phyloP scores from a whole-genome alignment of 2,329 filamentous ascomycete species.

The Ophiocordyceps unilateralis region DNA sequence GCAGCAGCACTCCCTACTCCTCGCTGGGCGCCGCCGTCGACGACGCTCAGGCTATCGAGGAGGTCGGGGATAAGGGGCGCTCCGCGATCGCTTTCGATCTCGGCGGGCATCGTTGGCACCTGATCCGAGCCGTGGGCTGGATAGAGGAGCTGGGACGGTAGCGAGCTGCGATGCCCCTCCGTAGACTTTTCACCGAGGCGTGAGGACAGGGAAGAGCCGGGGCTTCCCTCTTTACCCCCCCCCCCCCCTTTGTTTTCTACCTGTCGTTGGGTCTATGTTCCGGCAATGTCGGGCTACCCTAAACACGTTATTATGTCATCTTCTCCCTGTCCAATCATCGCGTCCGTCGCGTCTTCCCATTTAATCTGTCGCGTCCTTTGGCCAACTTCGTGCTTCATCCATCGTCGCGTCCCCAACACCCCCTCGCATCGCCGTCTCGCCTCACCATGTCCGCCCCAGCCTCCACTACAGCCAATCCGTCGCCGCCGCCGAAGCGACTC shows the following conservation, averaged over 20 bases:
- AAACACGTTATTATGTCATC: too few relatives aligned
- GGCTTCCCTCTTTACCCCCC: too few relatives aligned
- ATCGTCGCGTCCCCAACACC: too few relatives aligned
- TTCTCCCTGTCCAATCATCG: not conserved
- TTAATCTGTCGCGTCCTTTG: not conserved
- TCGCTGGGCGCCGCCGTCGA: not conserved
- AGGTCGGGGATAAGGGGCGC: not conserved
- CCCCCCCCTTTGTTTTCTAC: too few relatives aligned
- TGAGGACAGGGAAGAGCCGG: too few relatives aligned
- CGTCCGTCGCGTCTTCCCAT: not conserved
- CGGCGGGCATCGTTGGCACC: not conserved
- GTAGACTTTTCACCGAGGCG: too few relatives aligned
- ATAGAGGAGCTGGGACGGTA: not conserved
- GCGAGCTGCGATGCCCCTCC: too few relatives aligned
- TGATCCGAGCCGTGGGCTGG: not conserved
- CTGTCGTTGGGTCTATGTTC: too few relatives aligned
- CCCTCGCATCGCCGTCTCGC: too few relatives aligned
- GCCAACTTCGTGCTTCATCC: not conserved
- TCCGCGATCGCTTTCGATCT: not conserved
- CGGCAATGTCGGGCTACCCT: too few relatives aligned
- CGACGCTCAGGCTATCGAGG: not conserved
- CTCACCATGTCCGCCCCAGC: conserved; percentile 9
- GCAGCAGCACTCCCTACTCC: too few relatives aligned
- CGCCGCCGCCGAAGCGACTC: conserved; percentile 64
- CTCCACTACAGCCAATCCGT: conserved; percentile 36